Percentiles rank a stretch among this genome's conserved stretches.
Evolutionary conservation across 2,329 filamentous ascomycete genomes (phyloP).

Genomic region (Cephalotrichum gorgonifer): DNA sequence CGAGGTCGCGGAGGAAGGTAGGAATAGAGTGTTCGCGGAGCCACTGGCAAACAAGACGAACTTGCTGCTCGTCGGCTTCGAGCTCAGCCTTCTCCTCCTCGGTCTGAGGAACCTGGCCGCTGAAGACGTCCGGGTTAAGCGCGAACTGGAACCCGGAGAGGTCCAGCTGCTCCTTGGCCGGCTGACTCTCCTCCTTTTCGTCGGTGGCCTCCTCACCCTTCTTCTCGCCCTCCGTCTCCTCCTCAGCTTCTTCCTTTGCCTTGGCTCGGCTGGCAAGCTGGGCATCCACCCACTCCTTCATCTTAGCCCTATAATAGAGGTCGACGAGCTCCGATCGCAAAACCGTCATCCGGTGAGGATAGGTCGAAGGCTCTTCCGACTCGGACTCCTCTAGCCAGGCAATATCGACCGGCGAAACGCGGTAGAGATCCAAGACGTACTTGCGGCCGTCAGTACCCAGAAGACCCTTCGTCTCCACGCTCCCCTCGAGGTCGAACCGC

Average conservation of each 20-base stretch:
- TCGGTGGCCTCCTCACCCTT: constrained; percentile 24
- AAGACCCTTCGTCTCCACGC: constrained; percentile 96
- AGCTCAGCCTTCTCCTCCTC: constrained; percentile 81
- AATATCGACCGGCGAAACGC: constrained; percentile 85
- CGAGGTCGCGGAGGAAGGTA: constrained; percentile 75
- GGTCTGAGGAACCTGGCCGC: constrained; percentile 80
- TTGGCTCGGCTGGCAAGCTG: constrained; percentile 57
- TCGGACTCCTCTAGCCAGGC: constrained; percentile 70
- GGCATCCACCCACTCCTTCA: constrained; percentile 77
- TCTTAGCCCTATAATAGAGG: constrained; percentile 70
- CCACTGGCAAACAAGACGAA: constrained; percentile 72
- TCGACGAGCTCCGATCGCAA: constrained; percentile 85
- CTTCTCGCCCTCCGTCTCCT: constrained; percentile 24
- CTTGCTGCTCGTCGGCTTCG: constrained; percentile 76
- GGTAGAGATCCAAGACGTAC: constrained; percentile 94
- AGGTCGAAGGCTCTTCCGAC: constrained; percentile 38
- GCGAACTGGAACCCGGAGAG: constrained; percentile 79
- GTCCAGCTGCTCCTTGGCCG: constrained; percentile 61
- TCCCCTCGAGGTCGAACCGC: constrained; percentile 84
- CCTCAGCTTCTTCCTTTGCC: constrained; percentile 15
- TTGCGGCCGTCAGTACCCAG: constrained; percentile 93
- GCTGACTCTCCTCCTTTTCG: constrained; percentile 13
- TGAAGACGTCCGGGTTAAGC: constrained; percentile 92
- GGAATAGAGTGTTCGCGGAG: constrained; percentile 71
- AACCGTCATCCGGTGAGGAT: constrained; percentile 95